phyloP scores from a whole-genome alignment of 2,329 filamentous ascomycete species.

The Sarocladiaceae sp. region DNA sequence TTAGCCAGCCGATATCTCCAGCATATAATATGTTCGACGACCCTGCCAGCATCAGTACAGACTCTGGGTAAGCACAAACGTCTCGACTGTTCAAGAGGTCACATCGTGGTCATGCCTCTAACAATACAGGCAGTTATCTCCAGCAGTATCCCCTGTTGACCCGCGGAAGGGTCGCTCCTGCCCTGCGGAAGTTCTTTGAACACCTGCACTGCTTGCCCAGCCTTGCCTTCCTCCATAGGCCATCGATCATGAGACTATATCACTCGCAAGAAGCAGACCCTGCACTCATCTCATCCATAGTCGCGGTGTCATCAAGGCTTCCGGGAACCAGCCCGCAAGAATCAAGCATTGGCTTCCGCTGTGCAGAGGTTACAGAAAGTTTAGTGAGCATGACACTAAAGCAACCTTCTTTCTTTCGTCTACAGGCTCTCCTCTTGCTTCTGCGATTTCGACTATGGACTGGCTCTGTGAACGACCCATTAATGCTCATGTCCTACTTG shows the following conservation, averaged over 20 bases:
- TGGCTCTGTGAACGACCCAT: neutral
- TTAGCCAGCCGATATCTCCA: neutral
- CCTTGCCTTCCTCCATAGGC: constrained; percentile 9
- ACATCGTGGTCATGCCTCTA: too few species aligned
- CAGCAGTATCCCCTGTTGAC: neutral
- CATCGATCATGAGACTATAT: constrained; percentile 6
- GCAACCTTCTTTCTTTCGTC: neutral
- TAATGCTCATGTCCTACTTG: constrained; percentile 1
- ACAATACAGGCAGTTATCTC: neutral
- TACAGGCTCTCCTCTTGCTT: constrained; percentile 3
- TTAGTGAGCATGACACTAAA: neutral
- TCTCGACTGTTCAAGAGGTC: too few species aligned
- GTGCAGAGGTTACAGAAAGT: constrained; percentile 4
- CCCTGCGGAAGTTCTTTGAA: constrained; percentile 8
- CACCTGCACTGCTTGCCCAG: constrained; percentile 8
- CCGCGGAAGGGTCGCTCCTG: neutral
- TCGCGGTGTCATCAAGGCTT: constrained; percentile 6
- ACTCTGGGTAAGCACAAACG: neutral
- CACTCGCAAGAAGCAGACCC: neutral
- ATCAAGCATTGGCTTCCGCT: constrained; percentile 3
- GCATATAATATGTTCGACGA: neutral
- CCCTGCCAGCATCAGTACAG: neutral
- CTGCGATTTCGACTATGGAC: constrained; percentile 7
- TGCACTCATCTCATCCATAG: neutral
- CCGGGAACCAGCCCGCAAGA: neutral